Evolutionary conservation across 164 flowering plant species (phyloP).

Genomic region (Tinospora cordifolia): DNA sequence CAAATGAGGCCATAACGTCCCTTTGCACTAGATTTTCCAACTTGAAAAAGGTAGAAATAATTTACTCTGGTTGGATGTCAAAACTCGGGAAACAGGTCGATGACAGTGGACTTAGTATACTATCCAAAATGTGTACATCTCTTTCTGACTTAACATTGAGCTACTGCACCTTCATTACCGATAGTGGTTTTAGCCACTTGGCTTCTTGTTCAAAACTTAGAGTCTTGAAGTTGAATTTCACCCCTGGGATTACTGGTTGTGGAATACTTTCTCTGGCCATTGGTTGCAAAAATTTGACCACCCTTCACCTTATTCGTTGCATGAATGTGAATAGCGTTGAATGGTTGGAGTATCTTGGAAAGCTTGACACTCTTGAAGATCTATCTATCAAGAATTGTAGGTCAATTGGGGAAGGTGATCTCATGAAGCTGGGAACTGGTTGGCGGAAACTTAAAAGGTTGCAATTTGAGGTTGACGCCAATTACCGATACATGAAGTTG

Average conservation of each 20-base stretch:
- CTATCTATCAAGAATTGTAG: constrained; percentile 65
- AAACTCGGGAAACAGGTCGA: constrained; percentile 74
- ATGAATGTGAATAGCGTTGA: constrained; percentile 59
- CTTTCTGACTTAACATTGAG: constrained; percentile 54
- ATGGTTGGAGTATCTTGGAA: constrained; percentile 79
- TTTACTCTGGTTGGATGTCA: constrained; percentile 78
- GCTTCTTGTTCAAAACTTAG: constrained; percentile 58
- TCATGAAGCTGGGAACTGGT: constrained; percentile 53
- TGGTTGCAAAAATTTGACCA: constrained; percentile 55
- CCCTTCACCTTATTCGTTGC: constrained; percentile 69
- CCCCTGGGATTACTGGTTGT: constrained; percentile 63
- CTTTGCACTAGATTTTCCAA: constrained; percentile 63
- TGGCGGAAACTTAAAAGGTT: constrained; percentile 58
- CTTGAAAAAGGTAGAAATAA: constrained; percentile 50
- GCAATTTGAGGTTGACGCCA: constrained; percentile 71
- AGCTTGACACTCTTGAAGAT: constrained; percentile 53
- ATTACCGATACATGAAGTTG: constrained; percentile 67
- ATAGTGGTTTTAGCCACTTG: constrained; percentile 53
- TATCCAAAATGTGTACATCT: constrained; percentile 46
- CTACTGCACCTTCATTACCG: constrained; percentile 69
- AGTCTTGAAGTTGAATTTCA: constrained; percentile 56
- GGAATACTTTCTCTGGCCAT: constrained; percentile 64
- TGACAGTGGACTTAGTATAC: constrained; percentile 56
- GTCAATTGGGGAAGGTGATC: constrained; percentile 78
- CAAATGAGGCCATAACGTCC: constrained; percentile 53